Conservation (phyloP, 805 yeast genomes). For the Wickerhamomyces canadensis region DNA sequence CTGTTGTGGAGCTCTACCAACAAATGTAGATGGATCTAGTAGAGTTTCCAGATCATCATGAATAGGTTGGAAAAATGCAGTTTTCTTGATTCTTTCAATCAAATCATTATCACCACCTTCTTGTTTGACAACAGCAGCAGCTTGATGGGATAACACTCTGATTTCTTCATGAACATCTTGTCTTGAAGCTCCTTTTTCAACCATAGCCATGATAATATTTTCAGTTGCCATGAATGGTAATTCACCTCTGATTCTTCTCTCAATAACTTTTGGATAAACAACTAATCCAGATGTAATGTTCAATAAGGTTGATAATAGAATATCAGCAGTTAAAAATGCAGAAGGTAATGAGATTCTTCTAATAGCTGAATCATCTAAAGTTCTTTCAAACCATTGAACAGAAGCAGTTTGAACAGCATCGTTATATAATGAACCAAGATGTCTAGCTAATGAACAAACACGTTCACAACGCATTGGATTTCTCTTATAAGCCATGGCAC, state of each 20-base stretch:
- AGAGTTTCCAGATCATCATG: slow-evolving; percentile 76
- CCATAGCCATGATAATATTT: slow-evolving; percentile 99
- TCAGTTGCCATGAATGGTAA: slow-evolving; percentile 99
- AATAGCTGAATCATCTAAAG: slow-evolving; percentile 96
- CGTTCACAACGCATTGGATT: slow-evolving; percentile 99
- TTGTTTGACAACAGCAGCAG: slow-evolving; percentile 94
- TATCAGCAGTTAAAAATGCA: slow-evolving; percentile 94
- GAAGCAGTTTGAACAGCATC: slow-evolving; percentile 97
- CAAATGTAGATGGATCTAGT: slow-evolving; percentile 89
- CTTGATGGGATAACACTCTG: slow-evolving; percentile 95
- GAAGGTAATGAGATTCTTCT: slow-evolving; percentile 96
- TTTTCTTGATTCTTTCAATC: slow-evolving; percentile 77
- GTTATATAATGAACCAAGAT: slow-evolving; percentile 82
- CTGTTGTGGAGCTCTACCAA: slow-evolving; percentile 98
- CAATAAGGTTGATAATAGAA: slow-evolving; percentile 78
- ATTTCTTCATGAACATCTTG: slow-evolving; percentile 98
- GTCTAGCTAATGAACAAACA: slow-evolving; percentile 97
- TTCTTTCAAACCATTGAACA: slow-evolving; percentile 99
- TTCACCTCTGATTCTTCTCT: slow-evolving; percentile 90
- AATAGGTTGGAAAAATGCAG: slow-evolving; percentile 82
- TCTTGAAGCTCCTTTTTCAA: slow-evolving; percentile 94
- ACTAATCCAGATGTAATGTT: slow-evolving; percentile 95
- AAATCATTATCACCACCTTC: slow-evolving; percentile 98
- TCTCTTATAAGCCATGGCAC: slow-evolving; percentile 99
- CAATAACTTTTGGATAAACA: slow-evolving; percentile 97